Evolutionary conservation across 805 yeast genomes (phyloP).

Genomic region (Yarrowia porcina): DNA sequence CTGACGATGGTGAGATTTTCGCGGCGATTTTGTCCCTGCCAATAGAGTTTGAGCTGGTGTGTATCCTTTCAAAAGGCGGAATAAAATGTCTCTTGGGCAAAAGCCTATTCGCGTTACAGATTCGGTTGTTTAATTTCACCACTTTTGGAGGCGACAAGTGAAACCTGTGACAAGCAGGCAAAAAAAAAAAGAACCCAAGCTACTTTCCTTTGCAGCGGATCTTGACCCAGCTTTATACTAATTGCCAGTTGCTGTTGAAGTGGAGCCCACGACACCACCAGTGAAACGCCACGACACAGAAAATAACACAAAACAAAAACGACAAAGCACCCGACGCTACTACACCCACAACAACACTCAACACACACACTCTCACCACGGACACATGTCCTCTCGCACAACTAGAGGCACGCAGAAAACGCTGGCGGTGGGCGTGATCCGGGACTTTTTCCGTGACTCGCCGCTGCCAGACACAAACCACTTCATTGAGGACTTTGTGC

Average conservation of each 20-base stretch:
- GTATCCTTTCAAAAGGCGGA: constrained; percentile 22
- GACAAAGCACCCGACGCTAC: neutral
- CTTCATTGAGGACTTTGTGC: constrained; percentile 9
- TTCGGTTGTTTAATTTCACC: constrained; percentile 17
- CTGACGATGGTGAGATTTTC: too few relatives aligned
- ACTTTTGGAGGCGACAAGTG: neutral
- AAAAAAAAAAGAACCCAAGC: too few relatives aligned
- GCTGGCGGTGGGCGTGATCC: constrained; percentile 9
- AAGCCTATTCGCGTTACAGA: constrained; percentile 20
- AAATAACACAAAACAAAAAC: neutral
- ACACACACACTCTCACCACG: too few relatives aligned
- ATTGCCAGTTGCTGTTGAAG: too few relatives aligned
- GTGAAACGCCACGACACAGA: neutral
- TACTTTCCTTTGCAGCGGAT: too few relatives aligned
- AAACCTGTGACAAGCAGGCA: too few relatives aligned
- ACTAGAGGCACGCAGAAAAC: neutral
- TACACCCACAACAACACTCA: neutral
- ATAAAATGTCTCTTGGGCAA: constrained; percentile 18
- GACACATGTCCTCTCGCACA: neutral
- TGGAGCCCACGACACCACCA: too few relatives aligned
- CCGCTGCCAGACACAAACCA: neutral
- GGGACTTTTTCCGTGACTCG: constrained; percentile 2
- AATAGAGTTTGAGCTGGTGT: neutral
- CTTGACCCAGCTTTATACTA: too few relatives aligned
- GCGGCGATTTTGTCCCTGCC: neutral